Evolutionary conservation across 257 asterid species (phyloP).

Genomic region (Rhazya stricta): DNA sequence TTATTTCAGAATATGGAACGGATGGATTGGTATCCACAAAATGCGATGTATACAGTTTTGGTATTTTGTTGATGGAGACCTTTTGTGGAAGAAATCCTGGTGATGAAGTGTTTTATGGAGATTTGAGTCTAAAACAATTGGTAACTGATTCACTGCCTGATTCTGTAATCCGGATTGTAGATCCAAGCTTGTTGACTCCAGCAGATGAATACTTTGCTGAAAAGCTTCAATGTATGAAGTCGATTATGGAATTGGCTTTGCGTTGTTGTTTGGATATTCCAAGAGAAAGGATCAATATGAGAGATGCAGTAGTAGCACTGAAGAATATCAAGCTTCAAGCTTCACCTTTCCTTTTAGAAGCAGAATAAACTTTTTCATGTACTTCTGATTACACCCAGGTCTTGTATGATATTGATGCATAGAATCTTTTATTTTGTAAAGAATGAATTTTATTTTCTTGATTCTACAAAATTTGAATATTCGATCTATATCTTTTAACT

Average conservation of each 20-base stretch:
- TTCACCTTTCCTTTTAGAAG: not conserved
- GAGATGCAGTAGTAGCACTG: conserved; percentile 22
- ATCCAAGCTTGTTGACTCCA: not conserved
- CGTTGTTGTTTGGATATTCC: conserved; percentile 28
- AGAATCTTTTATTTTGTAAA: too few species aligned
- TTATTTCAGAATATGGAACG: not conserved
- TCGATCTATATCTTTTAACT: too few species aligned
- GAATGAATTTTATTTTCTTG: too few species aligned
- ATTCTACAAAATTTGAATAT: too few species aligned
- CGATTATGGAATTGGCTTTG: conserved; percentile 30
- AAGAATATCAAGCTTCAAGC: conserved; percentile 23
- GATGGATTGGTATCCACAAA: not conserved
- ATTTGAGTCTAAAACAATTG: not conserved
- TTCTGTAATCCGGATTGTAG: not conserved
- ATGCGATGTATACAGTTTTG: conserved; percentile 2
- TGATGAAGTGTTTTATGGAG: not conserved
- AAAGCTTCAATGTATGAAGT: conserved; percentile 17
- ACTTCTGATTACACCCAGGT: too few species aligned
- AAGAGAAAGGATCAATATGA: conserved; percentile 24
- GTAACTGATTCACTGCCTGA: not conserved
- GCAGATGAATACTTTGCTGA: not conserved
- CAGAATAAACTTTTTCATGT: not conserved
- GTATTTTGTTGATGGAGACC: conserved; percentile 3
- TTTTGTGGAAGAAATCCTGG: not conserved
- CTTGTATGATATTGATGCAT: too few species aligned